Base-by-base conservation (phyloP, 768 basidiomycete genomes). In the Tylopilus sp. region DNA sequence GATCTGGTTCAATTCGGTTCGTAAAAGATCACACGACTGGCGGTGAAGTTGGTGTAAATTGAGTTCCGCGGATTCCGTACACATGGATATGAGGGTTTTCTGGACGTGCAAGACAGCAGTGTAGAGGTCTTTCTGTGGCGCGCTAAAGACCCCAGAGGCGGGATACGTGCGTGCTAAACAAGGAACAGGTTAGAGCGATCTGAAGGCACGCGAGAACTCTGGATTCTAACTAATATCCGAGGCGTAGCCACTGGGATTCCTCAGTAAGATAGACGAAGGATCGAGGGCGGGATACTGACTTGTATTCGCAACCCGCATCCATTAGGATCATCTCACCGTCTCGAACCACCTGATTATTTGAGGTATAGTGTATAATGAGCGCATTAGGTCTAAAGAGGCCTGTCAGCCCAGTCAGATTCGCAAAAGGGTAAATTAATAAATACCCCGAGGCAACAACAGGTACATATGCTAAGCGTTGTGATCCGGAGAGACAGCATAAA, bases 371-470 rank as follows among this genome's bases (percentile, higher is more conserved):
- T 54, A 99, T 93, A 38, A 90, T 85, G 1, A 97, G 76, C 8
- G 91, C 84, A 62, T 98, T 97, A 2, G 88, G 77, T 25, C 92
- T 95, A 30, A 44, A 57, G 33, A 36, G 9, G 22, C 26, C 26
- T 12, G 36, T 60, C 21, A 44, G 38, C 11, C 17, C 22, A 28
- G 44, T 38, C 17, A n/a, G n/a, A 18, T 30, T 50, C 39, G 2
- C 28, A 48, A 39, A 46, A 41, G 11, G 44, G 13, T 5, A 35
- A 56, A 33, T 36, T 31, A 17, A 22, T 57, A 51, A 8, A 59
- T 68, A 90, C 89, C 97, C 97, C 1, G 92, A 94, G 6, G 92
- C 95, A 30, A 98, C 91, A 6, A 99, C 97, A 12, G 97, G 97
- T 1, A 99, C 95, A 65, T 99, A 99, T n/a, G 97, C 95, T 43